phyloP scores from a whole-genome alignment of 1,139 yeast species.

The Saccharomyces uvarum region DNA sequence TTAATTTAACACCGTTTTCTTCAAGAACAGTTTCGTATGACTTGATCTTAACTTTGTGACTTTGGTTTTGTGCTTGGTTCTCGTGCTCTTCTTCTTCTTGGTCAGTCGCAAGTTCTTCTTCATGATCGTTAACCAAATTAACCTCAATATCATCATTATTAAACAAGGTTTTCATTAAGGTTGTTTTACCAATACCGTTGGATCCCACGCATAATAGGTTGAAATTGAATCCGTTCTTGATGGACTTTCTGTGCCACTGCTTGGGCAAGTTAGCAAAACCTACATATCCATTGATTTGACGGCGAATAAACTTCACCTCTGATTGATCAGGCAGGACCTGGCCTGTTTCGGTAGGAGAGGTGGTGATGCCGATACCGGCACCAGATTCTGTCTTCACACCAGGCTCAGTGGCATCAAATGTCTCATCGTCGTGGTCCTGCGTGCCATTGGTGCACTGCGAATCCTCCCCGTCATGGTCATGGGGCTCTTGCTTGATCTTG shows the following conservation, averaged over 20 bases:
- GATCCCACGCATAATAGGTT: slow-evolving; percentile 89
- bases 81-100: slow-evolving; percentile 18
- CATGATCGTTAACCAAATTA: slow-evolving; percentile 4
- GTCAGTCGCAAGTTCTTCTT: slow-evolving; percentile 4
- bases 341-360: slow-evolving; percentile 9
- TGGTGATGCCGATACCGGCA: slow-evolving; percentile 3
- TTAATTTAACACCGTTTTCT: slow-evolving; percentile 87
- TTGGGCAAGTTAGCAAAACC: slow-evolving; percentile 97
- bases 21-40: slow-evolving; percentile 68
- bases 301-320: slow-evolving; percentile 52
- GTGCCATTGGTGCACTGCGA: not conserved
- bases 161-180: slow-evolving; percentile 85
- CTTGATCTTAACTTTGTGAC: slow-evolving; percentile 49
- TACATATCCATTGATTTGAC: slow-evolving; percentile 84
- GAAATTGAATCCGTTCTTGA: slow-evolving; percentile 87
- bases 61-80: slow-evolving; percentile 12
- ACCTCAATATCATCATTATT: slow-evolving; percentile 48
- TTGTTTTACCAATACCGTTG: slow-evolving; percentile 88
- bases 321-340: slow-evolving; percentile 33
- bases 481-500: not conserved
- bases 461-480: not conserved
- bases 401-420: not conserved
- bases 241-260: slow-evolving; percentile 96
- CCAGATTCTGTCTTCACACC: slow-evolving; percentile 4
- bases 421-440: not conserved